Conservation (phyloP, 345 rosid genomes). For the Eucalyptus grandis region DNA sequence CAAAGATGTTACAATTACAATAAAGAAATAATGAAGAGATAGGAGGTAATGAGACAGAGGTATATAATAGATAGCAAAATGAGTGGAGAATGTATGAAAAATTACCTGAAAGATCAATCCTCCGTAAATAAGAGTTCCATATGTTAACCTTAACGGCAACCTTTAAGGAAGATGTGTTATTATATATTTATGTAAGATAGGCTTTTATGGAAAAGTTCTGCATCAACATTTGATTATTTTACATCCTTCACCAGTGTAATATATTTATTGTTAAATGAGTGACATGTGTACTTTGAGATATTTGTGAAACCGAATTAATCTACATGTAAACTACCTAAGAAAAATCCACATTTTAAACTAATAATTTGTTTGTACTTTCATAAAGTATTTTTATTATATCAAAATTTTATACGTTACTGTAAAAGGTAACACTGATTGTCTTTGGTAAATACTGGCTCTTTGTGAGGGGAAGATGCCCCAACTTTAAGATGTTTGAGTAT, state of each 20-base stretch:
- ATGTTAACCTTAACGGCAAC: background rate
- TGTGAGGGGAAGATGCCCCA: no score
- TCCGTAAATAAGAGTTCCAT: no score
- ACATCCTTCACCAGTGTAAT: background rate
- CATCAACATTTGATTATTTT: background rate
- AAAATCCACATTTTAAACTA: background rate
- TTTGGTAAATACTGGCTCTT: background rate
- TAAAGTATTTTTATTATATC: background rate
- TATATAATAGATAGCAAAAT: background rate
- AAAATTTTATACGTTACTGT: background rate
- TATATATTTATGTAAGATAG: no score
- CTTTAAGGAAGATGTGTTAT: background rate
- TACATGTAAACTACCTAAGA: background rate
- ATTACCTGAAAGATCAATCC: background rate
- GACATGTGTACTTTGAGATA: background rate
- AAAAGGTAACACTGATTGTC: background rate
- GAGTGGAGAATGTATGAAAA: background rate
- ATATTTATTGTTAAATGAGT: background rate
- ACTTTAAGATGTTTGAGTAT: background rate
- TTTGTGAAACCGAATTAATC: background rate
- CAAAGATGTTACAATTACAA: background rate
- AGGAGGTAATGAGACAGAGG: background rate
- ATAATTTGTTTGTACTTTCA: background rate
- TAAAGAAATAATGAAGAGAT: background rate
- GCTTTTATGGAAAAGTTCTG: background rate